Evolutionary conservation across 2,329 filamentous ascomycete genomes (phyloP), one percentile per base, ranked within the genome.

Genomic region (Cytospora chrysosperma): DNA sequence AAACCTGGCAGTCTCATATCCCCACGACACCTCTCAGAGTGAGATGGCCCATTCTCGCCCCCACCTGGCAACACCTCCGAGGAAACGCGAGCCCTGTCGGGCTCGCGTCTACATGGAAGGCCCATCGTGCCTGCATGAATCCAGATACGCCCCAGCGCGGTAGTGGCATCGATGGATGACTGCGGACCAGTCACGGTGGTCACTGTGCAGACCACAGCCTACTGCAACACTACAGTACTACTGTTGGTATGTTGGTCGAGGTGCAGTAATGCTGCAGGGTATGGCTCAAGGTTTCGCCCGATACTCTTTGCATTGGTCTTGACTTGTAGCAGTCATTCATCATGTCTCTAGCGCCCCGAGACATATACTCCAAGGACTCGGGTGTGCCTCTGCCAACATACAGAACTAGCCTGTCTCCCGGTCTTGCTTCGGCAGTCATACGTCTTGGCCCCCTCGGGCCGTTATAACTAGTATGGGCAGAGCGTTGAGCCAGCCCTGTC

Each of bases 381-480:
- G 26, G 30, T n/a, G 40, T 30, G 28, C 24, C 40, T 26, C 40
- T 15, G 21, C 55, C 63, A 65, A 59, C 50, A 30, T 59, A 8
- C 37, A 13, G 15, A 8, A 8, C 12, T 40, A 32, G 24, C 30
- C 37, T 30, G 27, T 40, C 30, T 52, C n/a, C 40, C n/a, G 30
- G 54, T 3, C 54, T 56, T 51, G 56, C 21, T n/a, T 56, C 21
- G 30, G 19, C 3, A 28, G 24, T 40, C 21, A 61, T 55, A 49
- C 59, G 15, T 55, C 43, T 43, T 49, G 50, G n/a, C 28, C 28
- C 27, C 37, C n/a, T 59, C 63, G 40, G 59, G n/a, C 59, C 59
- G 40, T 34, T 56, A 62, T 62, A 65, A 56, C 34, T 57, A 30
- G 26, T 30, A 47, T 13, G 17, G 26, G 40, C 24, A 54, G 49